Evolutionary conservation across 2,329 filamentous ascomycete genomes (phyloP).

Genomic region (Penicillium decumbens): DNA sequence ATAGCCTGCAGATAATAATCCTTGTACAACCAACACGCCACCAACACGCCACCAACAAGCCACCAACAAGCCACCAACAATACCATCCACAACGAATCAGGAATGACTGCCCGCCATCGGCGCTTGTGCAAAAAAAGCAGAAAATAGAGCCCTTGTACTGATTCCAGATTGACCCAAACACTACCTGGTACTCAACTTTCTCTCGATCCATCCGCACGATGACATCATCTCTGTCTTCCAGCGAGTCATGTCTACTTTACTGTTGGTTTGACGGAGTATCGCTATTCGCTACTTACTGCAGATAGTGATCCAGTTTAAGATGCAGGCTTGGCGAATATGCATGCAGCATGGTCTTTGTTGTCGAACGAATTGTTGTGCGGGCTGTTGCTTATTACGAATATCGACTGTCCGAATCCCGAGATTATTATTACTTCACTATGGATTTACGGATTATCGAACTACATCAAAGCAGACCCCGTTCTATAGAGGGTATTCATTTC

Average conservation of each 20-base stretch:
- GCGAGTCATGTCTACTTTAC: background rate
- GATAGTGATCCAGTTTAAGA: background rate
- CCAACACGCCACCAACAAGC: background rate
- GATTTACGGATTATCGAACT: too few species aligned
- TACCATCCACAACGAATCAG: background rate
- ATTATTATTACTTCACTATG: too few species aligned
- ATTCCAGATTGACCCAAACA: background rate
- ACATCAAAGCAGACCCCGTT: too few species aligned
- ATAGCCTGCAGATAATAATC: background rate
- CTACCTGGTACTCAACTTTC: too few species aligned
- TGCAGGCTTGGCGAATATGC: background rate
- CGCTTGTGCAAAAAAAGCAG: background rate
- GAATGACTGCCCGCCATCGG: background rate
- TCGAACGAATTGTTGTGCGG: background rate
- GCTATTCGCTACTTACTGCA: background rate
- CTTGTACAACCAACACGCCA: background rate
- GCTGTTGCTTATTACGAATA: too few species aligned
- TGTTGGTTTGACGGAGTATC: background rate
- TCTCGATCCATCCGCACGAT: too few species aligned
- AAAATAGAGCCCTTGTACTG: background rate
- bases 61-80: slow-evolving; percentile 1
- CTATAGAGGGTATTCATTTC: background rate
- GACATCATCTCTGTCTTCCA: background rate
- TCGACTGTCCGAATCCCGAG: too few species aligned
- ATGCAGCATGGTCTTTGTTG: background rate